Evolutionary conservation across 83 land plant genomes (phyloP).

Genomic region (Thuja plicata): DNA sequence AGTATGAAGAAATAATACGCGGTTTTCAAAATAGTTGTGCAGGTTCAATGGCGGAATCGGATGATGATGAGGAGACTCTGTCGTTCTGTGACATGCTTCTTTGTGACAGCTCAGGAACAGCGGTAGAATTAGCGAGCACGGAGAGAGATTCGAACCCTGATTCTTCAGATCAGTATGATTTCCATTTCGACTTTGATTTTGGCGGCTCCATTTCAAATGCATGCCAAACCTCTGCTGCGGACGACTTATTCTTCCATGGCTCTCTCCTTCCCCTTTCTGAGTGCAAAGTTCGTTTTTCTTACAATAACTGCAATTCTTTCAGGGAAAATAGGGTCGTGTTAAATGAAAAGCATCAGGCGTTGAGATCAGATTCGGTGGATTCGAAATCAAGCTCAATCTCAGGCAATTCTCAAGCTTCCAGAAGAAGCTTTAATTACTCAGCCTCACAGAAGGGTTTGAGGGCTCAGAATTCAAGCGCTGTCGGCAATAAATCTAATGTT

Average conservation of each 20-base stretch:
- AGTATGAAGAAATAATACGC: not conserved
- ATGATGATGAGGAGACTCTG: not conserved
- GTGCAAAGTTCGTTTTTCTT: not conserved
- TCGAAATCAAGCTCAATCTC: not conserved
- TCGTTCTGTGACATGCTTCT: not conserved
- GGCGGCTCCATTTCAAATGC: not conserved
- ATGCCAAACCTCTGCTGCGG: not conserved
- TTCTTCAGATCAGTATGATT: not conserved
- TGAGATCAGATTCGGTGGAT: not conserved
- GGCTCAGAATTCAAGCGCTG: not conserved
- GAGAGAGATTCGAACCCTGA: not conserved
- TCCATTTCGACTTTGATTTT: not conserved
- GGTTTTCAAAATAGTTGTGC: not conserved
- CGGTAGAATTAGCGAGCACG: not conserved
- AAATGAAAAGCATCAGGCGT: not conserved
- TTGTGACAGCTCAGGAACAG: not conserved
- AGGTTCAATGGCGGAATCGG: not conserved
- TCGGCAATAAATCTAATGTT: too few relatives aligned
- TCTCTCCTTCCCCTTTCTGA: too few relatives aligned
- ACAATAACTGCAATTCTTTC: not conserved
- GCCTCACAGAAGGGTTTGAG: not conserved
- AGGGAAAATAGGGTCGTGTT: not conserved
- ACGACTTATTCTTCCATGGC: not conserved
- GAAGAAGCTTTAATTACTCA: not conserved
- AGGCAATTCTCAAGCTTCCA: not conserved